Base-by-base conservation (phyloP, 2,329 filamentous ascomycete genomes). In the Zasmidium citrigriseum region DNA sequence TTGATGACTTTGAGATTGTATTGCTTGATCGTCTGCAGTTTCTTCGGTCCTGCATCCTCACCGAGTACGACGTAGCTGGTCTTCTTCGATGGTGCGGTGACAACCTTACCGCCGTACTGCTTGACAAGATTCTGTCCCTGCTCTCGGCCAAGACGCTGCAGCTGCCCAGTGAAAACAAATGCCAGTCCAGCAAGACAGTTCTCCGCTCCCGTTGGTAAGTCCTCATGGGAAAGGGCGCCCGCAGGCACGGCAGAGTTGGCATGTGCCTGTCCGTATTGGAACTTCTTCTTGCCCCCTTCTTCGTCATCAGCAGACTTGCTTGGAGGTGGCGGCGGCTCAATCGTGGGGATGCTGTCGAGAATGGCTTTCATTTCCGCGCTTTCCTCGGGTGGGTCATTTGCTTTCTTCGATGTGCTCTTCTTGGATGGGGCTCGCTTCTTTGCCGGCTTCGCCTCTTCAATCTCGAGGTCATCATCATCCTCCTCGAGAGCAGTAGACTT, bases 51-150 rank as follows among this genome's bases (percentile, higher is more conserved):
- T 22, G 96, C 95, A 73, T 98, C 95, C 23, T 83, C 84, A 46
- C 95, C 95, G 2, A 99, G 83, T 16, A 99, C 90, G 47, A 99
- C 92, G 71, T 91, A 99, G 69, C 84, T 95, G 0, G 96, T 99
- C 76, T 96, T 98, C 70, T 88, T 89, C 72, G 93, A 98, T 20
- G 96, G 95, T 4, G 86, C 88, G 10, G 80, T 82, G 10, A 89
- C 96, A 22, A 96, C 87, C 76, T 96, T 98, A 54, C 95, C 95
- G 45, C 95, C 96, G 73, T 97, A 96, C 62, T 88, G 86, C 74
- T 99, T 99, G 57, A 98, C 91, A 18, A 99, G 80, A 46, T 84
- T 87, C 64, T 93, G 88, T 1, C 86, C 93, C 67, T 96, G 92
- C 4, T 96, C 92, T 60, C 95, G 87, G 46, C 89, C 87, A 57